Evolutionary conservation across 2,329 filamentous ascomycete genomes (phyloP), one percentile per base, ranked within the genome.

Genomic region (Tolypocladium guangdongense): DNA sequence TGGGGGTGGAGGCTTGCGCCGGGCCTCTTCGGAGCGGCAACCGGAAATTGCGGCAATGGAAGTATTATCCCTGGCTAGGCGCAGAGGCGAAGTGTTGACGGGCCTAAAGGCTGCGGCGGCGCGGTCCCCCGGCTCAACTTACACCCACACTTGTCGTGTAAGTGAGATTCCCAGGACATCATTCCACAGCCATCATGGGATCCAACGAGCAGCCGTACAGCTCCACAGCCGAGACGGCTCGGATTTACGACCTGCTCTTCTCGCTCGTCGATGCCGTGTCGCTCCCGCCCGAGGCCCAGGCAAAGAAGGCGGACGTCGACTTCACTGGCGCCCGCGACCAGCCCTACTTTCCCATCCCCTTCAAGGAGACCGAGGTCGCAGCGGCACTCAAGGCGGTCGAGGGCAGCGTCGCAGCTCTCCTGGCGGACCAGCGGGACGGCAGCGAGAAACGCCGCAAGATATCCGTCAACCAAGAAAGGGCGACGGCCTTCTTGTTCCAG

Each of bases 281-380:
- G 0, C 58, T 72, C 0, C 67, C 71, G 4, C 51, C 57, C 1
- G 62, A 57, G 43, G 60, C 68, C 16, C 56, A 57, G 22, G 58
- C 54, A 11, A 57, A 65, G 7, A 58, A 55, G 32, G 32, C 54
- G 2, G 58, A 60, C 37, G 61, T 71, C n/a, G 55, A 60, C 1
- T 71, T 74, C 51, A 66, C 63, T 0, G 65, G 67, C 14, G 55
- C 60, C 4, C 64, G 63, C 18, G 68, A 74, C 56, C 58, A 57
- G 50, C 68, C 71, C 0, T 76, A 74, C 56, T 76, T 75, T 35
- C 73, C 73, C 0, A 74, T 74, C 14, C 74, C 74, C 0, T 74
- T 75, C 60, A 75, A 75, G 48, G 73, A 76, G 57, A 74, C 72
- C 0, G 74, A 76, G 55, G 64, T 71, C 4, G 63, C 65, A 1